phyloP scores from a whole-genome alignment of 139 green algal species.

The Chlorokybus atmophyticus region DNA sequence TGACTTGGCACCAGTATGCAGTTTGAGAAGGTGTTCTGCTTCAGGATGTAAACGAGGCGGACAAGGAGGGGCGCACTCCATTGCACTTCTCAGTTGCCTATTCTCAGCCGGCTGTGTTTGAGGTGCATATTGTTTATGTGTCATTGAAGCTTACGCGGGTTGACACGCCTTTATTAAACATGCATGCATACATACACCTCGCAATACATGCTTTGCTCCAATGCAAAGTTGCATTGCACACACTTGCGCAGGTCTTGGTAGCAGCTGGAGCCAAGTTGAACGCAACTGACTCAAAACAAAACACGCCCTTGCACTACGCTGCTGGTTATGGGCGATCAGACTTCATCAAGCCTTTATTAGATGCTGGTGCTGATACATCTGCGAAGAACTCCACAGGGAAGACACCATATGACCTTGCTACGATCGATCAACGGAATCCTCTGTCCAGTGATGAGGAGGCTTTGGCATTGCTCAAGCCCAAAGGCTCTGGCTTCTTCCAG shows the following conservation, averaged over 20 bases:
- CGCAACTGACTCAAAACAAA: constrained; percentile 72
- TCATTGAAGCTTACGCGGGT: too few relatives aligned
- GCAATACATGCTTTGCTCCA: too few relatives aligned
- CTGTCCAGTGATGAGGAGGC: too few relatives aligned
- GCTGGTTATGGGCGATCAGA: constrained; percentile 26
- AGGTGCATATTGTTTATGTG: too few relatives aligned
- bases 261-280: constrained; percentile 45
- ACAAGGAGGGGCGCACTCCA: constrained; percentile 77
- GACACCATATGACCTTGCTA: not conserved
- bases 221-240: too few relatives aligned
- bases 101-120: not conserved
- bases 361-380: constrained; percentile 47
- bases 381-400: not conserved
- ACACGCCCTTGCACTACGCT: constrained; percentile 84
- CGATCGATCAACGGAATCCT: not conserved
- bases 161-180: too few relatives aligned
- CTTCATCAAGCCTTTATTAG: constrained; percentile 45
- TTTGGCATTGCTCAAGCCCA: too few relatives aligned
- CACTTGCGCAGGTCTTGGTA: constrained; percentile 44
- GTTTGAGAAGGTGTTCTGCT: too few relatives aligned
- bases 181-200: too few relatives aligned
- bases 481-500: too few relatives aligned
- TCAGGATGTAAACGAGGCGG: constrained; percentile 59
- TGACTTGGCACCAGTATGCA: too few relatives aligned
- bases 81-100: constrained; percentile 70